These are phyloP conservation scores for Pythium pyrilobum DNA, from an alignment of 352 stramenopile genomes.

Conservation along the genomic window DNA sequence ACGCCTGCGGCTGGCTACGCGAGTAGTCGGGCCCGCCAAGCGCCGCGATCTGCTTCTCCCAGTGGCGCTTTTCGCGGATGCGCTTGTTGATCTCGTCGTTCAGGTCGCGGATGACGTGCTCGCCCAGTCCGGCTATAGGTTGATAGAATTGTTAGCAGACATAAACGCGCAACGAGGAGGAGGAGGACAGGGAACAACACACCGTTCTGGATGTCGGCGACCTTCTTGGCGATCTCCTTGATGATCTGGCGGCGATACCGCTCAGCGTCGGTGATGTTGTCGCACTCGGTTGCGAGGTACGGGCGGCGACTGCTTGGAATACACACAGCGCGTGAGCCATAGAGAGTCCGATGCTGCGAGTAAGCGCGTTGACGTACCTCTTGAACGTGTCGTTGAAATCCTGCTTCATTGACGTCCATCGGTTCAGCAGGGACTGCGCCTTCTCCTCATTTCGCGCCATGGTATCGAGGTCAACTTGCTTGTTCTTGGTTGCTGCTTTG, in stretches of 20 bases:
- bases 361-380: slow-evolving; percentile 32
- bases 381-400: slow-evolving; percentile 85
- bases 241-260: slow-evolving; percentile 92
- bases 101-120: slow-evolving; percentile 96
- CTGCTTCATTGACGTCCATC: slow-evolving; percentile 97
- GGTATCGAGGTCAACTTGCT: not conserved
- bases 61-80: slow-evolving; percentile 90
- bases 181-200: not conserved
- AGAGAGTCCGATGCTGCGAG: not conserved
- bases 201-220: slow-evolving; percentile 97
- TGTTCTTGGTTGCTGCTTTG: not conserved
- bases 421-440: slow-evolving; percentile 96
- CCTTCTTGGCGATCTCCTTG: slow-evolving; percentile 92
- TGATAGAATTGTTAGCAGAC: not conserved
- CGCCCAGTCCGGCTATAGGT: slow-evolving; percentile 83
- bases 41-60: slow-evolving; percentile 84
- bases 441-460: slow-evolving; percentile 99
- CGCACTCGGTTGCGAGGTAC: slow-evolving; percentile 91
- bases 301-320: slow-evolving; percentile 68
- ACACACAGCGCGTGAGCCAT: not conserved
- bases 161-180: not conserved
- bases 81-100: slow-evolving; percentile 99
- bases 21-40: slow-evolving; percentile 90
- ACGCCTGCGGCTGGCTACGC: slow-evolving; percentile 69
- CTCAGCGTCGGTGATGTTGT: slow-evolving; percentile 93